These are phyloP conservation scores for Prillingera fragicola DNA, from an alignment of 1,284 basidiomycete genomes.

Conservation along the genomic window DNA sequence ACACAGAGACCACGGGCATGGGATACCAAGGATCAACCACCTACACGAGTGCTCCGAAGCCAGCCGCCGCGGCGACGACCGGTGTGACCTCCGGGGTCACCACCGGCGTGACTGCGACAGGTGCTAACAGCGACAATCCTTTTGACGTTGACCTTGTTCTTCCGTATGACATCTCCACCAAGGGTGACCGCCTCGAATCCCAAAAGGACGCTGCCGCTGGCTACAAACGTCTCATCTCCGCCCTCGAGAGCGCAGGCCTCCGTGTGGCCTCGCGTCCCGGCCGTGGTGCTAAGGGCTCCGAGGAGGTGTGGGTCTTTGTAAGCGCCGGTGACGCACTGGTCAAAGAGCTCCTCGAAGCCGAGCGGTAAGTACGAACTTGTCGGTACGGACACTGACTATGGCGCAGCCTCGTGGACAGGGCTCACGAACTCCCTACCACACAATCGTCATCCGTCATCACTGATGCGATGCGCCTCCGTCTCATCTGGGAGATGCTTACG, in stretches of 20 bases:
- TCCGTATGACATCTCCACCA: slow-evolving; percentile 28
- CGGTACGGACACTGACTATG: neutral
- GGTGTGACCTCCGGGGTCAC: no score
- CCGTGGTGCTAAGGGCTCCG: slow-evolving; percentile 51
- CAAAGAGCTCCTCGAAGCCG: slow-evolving; percentile 61
- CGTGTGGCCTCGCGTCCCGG: slow-evolving; percentile 31
- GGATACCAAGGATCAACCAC: no score
- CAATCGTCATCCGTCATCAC: no score
- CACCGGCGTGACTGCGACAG: no score
- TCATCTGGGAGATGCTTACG: slow-evolving; percentile 70
- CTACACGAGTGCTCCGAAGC: no score
- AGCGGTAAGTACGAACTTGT: slow-evolving; percentile 57
- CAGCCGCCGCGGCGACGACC: no score
- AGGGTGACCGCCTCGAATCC: slow-evolving; percentile 7
- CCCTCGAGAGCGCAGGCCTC: slow-evolving; percentile 36
- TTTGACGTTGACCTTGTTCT: slow-evolving; percentile 45
- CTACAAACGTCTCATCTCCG: slow-evolving; percentile 21
- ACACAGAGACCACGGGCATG: no score
- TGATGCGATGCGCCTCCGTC: slow-evolving; percentile 58
- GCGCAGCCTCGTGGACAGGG: slow-evolving; percentile 24
- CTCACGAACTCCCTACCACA: slow-evolving; percentile 56
- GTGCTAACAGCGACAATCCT: slow-evolving; percentile 30
- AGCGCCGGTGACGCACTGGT: slow-evolving; percentile 63
- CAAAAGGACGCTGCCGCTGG: slow-evolving; percentile 30
- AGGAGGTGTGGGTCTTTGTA: slow-evolving; percentile 74